Percentiles rank a stretch among this genome's conserved stretches.
Conservation (phyloP, 768 basidiomycete genomes). For the Mycena floridula region DNA sequence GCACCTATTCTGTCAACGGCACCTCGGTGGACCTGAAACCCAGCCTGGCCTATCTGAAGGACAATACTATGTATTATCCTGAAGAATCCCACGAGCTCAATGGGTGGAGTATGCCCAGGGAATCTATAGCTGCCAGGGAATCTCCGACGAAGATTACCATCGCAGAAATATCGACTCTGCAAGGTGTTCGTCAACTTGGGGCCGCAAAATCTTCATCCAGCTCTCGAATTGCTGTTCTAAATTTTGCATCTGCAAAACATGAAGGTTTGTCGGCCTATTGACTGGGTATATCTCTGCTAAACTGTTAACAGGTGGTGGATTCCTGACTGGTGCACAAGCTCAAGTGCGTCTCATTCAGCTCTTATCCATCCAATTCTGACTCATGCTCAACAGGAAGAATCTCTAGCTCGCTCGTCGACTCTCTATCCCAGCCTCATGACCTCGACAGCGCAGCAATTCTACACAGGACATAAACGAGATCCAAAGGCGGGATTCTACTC, state of each 20-base stretch:
- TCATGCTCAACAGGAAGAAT: conserved; percentile 61
- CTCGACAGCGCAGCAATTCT: conserved; percentile 50
- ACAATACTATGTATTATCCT: conserved; percentile 46
- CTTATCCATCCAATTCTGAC: too few relatives aligned
- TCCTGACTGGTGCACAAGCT: background rate
- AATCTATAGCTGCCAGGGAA: background rate
- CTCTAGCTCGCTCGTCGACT: conserved; percentile 70
- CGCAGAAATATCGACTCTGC: conserved; percentile 58
- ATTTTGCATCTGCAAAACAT: conserved; percentile 71
- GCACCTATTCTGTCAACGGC: background rate
- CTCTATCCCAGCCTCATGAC: conserved; percentile 60
- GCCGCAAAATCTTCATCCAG: background rate
- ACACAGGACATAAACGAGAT: conserved; percentile 48
- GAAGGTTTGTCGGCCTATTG: too few relatives aligned
- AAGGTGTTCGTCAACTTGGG: conserved; percentile 41
- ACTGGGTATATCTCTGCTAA: too few relatives aligned
- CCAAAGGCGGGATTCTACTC: conserved; percentile 55
- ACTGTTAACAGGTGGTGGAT: background rate
- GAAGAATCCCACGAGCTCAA: conserved; percentile 29
- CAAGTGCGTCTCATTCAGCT: background rate
- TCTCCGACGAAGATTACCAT: conserved; percentile 31
- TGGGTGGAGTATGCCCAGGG: background rate
- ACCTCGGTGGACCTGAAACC: background rate
- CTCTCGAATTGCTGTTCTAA: conserved; percentile 54
- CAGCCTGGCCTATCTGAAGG: conserved; percentile 4